Percentiles rank a stretch among this genome's conserved stretches.
Evolutionary conservation across 345 rosid species (phyloP).

Genomic region (Gossypium stocksii): DNA sequence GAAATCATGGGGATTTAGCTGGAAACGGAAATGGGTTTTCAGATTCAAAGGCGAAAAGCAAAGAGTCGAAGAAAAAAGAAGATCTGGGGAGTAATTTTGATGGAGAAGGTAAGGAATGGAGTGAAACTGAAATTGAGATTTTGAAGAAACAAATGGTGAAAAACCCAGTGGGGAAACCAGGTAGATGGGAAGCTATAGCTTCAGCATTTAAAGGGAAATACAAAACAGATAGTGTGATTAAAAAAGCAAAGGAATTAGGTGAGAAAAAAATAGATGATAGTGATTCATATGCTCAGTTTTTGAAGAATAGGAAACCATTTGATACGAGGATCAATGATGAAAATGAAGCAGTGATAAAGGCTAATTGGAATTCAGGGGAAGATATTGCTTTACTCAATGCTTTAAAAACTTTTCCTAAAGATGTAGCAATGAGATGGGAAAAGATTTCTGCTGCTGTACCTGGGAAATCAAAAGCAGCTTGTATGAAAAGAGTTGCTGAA

Average conservation of each 20-base stretch:
- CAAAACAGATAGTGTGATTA: conserved; percentile 63
- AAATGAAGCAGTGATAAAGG: not conserved
- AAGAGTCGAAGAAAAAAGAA: conserved; percentile 23
- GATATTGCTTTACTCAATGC: conserved; percentile 91
- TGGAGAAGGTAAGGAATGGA: conserved; percentile 62
- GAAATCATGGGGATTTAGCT: not conserved
- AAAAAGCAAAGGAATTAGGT: conserved; percentile 71
- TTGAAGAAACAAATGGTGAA: conserved; percentile 77
- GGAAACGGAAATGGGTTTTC: conserved; percentile 9
- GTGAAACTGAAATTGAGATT: conserved; percentile 57
- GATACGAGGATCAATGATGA: conserved; percentile 38
- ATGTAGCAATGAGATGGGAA: conserved; percentile 88
- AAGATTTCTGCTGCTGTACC: conserved; percentile 87
- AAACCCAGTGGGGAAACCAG: conserved; percentile 80
- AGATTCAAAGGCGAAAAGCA: conserved; percentile 6
- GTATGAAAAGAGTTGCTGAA: conserved; percentile 80
- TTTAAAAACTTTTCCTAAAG: conserved; percentile 74
- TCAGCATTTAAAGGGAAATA: conserved; percentile 67
- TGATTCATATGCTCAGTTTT: conserved; percentile 68
- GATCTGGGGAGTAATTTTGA: conserved; percentile 16
- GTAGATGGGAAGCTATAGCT: conserved; percentile 79
- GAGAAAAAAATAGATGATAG: conserved; percentile 55
- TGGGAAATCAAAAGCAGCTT: conserved; percentile 70
- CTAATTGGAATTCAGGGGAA: conserved; percentile 60
- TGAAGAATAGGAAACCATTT: conserved; percentile 74